Evolutionary conservation across 2,329 filamentous ascomycete species (phyloP).

Genomic region (Paracoccidioides brasiliensis): DNA sequence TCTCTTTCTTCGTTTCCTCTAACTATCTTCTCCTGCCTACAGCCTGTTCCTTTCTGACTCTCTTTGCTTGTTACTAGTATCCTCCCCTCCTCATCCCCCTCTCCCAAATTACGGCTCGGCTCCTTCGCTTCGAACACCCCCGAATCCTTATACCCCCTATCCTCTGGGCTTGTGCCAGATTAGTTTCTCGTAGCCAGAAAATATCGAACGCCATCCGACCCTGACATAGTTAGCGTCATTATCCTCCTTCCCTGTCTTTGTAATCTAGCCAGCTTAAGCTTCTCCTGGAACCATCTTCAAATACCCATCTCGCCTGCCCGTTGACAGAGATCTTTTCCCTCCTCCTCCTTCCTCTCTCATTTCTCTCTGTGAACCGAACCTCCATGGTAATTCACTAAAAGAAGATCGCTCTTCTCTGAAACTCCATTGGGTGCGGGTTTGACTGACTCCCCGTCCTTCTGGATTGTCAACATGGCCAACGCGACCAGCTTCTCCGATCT

Average conservation of each 20-base stretch:
- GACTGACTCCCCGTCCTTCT: not conserved
- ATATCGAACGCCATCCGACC: too few species aligned
- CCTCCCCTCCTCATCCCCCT: not conserved
- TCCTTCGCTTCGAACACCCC: too few species aligned
- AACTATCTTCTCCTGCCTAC: not conserved
- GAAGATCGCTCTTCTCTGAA: not conserved
- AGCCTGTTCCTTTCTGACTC: not conserved
- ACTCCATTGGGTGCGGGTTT: not conserved
- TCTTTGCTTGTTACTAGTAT: not conserved
- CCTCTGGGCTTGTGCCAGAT: too few species aligned
- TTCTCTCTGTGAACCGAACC: not conserved
- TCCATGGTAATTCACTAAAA: not conserved
- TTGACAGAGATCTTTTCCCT: not conserved
- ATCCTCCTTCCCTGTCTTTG: too few species aligned
- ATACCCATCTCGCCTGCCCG: too few species aligned
- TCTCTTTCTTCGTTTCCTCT: not conserved
- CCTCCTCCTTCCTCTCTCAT: not conserved
- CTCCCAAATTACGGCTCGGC: not conserved
- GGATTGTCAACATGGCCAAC: slow-evolving; percentile 14
- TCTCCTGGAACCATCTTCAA: too few species aligned
- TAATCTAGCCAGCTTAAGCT: too few species aligned
- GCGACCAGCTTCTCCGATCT: slow-evolving; percentile 40
- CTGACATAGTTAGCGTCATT: too few species aligned
- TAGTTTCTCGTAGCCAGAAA: too few species aligned
- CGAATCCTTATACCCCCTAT: too few species aligned